Percentiles rank a stretch among this genome's conserved stretches.
These are phyloP conservation scores for Dothidotthia symphoricarpi DNA, from an alignment of 2,329 filamentous ascomycete species.

Conservation along the genomic window DNA sequence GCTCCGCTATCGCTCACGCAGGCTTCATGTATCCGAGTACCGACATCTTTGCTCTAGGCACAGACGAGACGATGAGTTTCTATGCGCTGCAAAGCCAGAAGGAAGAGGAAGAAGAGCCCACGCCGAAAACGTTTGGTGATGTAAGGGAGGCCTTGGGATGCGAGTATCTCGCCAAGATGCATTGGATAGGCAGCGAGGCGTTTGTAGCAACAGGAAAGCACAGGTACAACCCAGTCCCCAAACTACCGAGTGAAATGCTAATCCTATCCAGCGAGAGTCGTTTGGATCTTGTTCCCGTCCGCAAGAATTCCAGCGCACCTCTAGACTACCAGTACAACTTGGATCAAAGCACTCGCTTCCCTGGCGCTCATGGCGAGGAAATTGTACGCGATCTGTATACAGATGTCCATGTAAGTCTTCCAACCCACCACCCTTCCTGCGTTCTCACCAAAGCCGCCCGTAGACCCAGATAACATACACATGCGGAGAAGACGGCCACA, in stretches of 20 bases:
- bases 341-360: conserved; percentile 28
- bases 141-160: conserved; percentile 64
- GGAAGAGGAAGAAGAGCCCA: conserved; percentile 56
- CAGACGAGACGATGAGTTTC: conserved; percentile 74
- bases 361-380: conserved; percentile 50
- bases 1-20: conserved; percentile 70
- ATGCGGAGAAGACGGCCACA: conserved; percentile 51
- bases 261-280: conserved; percentile 20
- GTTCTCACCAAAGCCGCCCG: neutral
- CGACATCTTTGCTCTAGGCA: conserved; percentile 67
- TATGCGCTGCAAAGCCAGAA: conserved; percentile 66
- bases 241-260: neutral
- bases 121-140: conserved; percentile 61
- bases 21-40: conserved; percentile 60
- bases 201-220: conserved; percentile 66
- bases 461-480: conserved; percentile 43
- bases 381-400: conserved; percentile 49
- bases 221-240: conserved; percentile 50
- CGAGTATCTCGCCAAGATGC: conserved; percentile 71
- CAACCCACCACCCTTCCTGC: too few relatives aligned
- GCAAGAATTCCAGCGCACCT: conserved; percentile 18
- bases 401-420: conserved; percentile 33
- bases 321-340: conserved; percentile 34
- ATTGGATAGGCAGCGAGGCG: conserved; percentile 59
- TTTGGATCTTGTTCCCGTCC: conserved; percentile 34